Evolutionary conservation across 1,284 basidiomycete species (phyloP).

Genomic region (Ustilago curta): DNA sequence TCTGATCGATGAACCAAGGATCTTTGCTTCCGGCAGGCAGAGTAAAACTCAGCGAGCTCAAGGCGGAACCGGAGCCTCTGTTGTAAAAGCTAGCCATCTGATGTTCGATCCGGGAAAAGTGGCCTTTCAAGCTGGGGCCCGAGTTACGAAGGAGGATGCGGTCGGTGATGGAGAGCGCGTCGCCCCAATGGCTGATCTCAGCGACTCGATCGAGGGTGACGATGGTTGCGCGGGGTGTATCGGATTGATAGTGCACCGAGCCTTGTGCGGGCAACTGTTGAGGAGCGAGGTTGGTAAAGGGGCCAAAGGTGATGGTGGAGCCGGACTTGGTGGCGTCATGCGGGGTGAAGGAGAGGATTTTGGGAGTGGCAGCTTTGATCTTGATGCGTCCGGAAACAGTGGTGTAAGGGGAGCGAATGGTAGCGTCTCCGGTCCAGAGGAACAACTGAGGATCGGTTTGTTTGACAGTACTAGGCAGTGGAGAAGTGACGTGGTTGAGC

Average conservation of each 20-base stretch:
- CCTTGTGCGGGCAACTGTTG: constrained; percentile 70
- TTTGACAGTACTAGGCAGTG: constrained; percentile 79
- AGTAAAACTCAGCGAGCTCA: constrained; percentile 78
- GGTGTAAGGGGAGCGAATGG: constrained; percentile 84
- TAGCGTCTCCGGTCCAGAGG: constrained; percentile 80
- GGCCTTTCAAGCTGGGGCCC: constrained; percentile 90
- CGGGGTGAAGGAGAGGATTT: constrained; percentile 65
- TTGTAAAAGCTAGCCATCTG: constrained; percentile 79
- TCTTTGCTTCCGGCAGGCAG: constrained; percentile 37
- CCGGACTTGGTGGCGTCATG: constrained; percentile 79
- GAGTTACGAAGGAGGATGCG: constrained; percentile 85
- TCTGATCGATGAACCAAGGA: constrained; percentile 69
- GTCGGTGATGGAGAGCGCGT: constrained; percentile 92
- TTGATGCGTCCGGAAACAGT: constrained; percentile 86
- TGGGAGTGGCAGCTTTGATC: constrained; percentile 70
- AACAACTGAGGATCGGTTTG: constrained; percentile 86
- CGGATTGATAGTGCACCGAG: constrained; percentile 82
- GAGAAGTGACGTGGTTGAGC: constrained; percentile 80
- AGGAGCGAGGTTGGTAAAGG: constrained; percentile 77
- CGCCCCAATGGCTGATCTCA: constrained; percentile 97
- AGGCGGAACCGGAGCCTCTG: constrained; percentile 77
- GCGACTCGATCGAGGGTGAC: constrained; percentile 79
- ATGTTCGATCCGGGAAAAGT: constrained; percentile 91
- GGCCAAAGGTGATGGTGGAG: constrained; percentile 86
- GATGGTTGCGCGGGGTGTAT: constrained; percentile 82